Base-by-base conservation (phyloP, 2,329 filamentous ascomycete species). In the Macrophomina tecta region DNA sequence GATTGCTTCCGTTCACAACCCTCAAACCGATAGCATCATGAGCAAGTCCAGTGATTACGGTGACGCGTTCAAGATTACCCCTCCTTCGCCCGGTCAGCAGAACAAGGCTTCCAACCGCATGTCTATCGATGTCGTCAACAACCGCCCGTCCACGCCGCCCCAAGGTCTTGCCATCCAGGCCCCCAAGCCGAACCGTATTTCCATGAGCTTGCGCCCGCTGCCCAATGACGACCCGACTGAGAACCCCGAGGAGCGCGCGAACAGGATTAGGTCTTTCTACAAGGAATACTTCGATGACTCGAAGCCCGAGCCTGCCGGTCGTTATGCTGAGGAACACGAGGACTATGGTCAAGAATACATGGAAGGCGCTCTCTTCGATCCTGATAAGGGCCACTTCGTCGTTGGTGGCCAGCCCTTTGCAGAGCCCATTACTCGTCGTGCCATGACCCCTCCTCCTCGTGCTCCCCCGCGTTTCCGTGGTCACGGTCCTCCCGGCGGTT, bases 231-330 rank as follows among this genome's bases (percentile, higher is more conserved):
- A 97, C 70, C 88, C 92, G 51, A 87, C 90, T 3, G 95, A 98
- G 76, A 94, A 97, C 76, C 93, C 95, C 0, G 95, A 98, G 78
- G 90, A 94, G 74, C 89, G 95, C 73, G 95, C 95, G 70, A 98
- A 97, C 83, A 90, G 95, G 67, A 99, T 99, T 72, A 88, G 95
- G 77, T 99, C 95, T 4, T 99, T 99, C 83, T 99, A 99, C 84
- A 97, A 97, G 82, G 95, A 99, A 77, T 99, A 99, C 82, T 99
- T 99, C 73, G 95, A 98, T 71, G 94, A 97, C 49, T 88, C 84
- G 68, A 91, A 89, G 76, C 78, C 81, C 2, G 81, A 80, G 49
- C 76, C 77, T 34, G 28, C 40, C 9, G 72, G 75, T 62, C 69
- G 71, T 30, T 76, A 82, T 68, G 81, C 81, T 42, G 81, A 82